Conservation (phyloP, 164 flowering plant species). For the Tinospora cordifolia region DNA sequence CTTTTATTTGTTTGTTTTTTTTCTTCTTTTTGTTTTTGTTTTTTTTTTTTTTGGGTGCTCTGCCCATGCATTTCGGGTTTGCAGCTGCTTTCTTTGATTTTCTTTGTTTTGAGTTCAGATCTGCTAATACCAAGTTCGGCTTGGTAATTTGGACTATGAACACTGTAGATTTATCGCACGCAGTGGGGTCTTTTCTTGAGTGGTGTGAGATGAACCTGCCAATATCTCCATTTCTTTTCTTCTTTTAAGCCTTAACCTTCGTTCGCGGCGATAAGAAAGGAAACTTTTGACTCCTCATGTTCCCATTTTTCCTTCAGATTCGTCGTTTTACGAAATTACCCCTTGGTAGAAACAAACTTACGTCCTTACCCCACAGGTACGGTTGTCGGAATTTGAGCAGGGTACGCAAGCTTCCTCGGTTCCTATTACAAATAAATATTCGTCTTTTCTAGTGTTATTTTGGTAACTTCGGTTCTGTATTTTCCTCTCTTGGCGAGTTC, state of each 20-base stretch:
- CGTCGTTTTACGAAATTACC: constrained; percentile 5
- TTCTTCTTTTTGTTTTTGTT: neutral
- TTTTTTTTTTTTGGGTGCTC: neutral
- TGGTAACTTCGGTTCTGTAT: neutral
- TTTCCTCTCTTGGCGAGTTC: neutral
- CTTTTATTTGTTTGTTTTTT: neutral
- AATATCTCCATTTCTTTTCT: neutral
- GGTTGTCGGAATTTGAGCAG: neutral
- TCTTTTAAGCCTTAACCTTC: constrained; percentile 6
- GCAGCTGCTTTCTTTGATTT: neutral
- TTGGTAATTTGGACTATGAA: neutral
- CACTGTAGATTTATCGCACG: neutral
- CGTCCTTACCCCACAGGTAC: neutral
- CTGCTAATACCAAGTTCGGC: neutral
- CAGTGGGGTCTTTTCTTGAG: neutral
- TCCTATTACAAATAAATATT: neutral
- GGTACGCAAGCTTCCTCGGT: too few species aligned
- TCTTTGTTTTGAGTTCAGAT: constrained; percentile 8
- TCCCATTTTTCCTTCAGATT: neutral
- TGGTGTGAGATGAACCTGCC: neutral
- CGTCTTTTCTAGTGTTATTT: neutral
- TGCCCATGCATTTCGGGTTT: neutral
- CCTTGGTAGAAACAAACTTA: neutral
- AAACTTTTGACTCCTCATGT: neutral
- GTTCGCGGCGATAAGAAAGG: constrained; percentile 11